Conservation (phyloP, 2,329 filamentous ascomycete genomes). For the Pseudogymnoascus sp. region DNA sequence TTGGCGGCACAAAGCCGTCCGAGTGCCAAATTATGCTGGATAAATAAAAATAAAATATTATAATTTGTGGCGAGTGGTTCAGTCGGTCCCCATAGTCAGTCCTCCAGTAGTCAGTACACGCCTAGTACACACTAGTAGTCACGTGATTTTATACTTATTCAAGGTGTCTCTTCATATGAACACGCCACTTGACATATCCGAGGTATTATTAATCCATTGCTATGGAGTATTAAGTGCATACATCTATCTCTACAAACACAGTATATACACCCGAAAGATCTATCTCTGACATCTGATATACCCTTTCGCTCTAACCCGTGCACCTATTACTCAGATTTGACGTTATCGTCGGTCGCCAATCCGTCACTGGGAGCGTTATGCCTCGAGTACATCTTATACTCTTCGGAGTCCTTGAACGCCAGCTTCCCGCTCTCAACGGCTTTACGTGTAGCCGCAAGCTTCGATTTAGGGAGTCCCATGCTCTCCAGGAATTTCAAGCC, state of each 20-base stretch:
- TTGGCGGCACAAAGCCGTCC: neutral
- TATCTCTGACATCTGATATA: neutral
- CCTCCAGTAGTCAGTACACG: neutral
- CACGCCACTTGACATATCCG: neutral
- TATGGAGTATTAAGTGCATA: conserved; percentile 6
- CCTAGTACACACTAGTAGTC: neutral
- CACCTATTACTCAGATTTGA: neutral
- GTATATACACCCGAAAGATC: conserved; percentile 3
- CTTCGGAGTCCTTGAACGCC: conserved; percentile 48
- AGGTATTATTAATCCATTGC: conserved; percentile 4
- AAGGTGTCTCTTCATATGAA: neutral
- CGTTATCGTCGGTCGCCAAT: neutral
- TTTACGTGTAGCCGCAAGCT: conserved; percentile 49
- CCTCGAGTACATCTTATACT: conserved; percentile 57
- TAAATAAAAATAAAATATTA: neutral
- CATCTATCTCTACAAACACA: neutral
- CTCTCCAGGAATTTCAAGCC: conserved; percentile 54
- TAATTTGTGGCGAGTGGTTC: neutral
- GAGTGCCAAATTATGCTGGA: neutral
- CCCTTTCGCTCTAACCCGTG: neutral
- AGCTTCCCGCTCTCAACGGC: conserved; percentile 56
- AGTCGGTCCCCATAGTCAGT: neutral
- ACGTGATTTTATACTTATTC: neutral
- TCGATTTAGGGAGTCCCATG: conserved; percentile 58
- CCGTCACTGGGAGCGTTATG: conserved; percentile 43